Conservation (phyloP, 106 monocot genomes). For the Acorus gramineus region DNA sequence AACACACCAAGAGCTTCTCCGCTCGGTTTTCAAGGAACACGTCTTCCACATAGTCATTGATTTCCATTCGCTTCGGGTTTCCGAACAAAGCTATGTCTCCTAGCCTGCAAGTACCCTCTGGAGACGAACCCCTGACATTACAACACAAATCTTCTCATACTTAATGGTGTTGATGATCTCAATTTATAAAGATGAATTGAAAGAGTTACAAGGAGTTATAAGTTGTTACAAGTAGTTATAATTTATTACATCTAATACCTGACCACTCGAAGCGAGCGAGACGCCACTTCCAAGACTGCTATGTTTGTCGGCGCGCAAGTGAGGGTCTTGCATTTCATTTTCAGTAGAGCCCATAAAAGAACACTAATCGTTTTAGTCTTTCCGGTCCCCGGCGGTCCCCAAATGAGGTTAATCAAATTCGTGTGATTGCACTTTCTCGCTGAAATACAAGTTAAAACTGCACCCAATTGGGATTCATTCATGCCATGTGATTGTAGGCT, state of each 20-base stretch:
- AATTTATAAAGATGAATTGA: no score
- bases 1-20: slow-evolving; percentile 1
- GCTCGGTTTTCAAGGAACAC: slow-evolving; percentile 20
- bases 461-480: slow-evolving; percentile 34
- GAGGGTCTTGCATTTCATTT: slow-evolving; percentile 12
- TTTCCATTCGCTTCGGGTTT: slow-evolving; percentile 17
- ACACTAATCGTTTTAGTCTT: slow-evolving; percentile 37
- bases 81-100: slow-evolving; percentile 35
- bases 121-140: neutral
- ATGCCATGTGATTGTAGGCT: neutral
- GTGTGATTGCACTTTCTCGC: slow-evolving; percentile 1
- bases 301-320: slow-evolving; percentile 26
- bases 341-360: slow-evolving; percentile 8
- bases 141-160: no score
- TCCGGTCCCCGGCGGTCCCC: slow-evolving; percentile 46
- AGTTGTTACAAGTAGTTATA: no score
- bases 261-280: slow-evolving; percentile 11
- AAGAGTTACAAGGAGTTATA: no score
- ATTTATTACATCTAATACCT: no score
- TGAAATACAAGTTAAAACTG: slow-evolving; percentile 16
- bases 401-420: slow-evolving; percentile 24
- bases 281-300: slow-evolving; percentile 17
- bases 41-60: slow-evolving; percentile 6
- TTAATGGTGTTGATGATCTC: no score
- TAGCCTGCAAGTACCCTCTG: neutral